Evolutionary conservation across 2,329 filamentous ascomycete species (phyloP).

Genomic region (Davidsoniella eucalypti): DNA sequence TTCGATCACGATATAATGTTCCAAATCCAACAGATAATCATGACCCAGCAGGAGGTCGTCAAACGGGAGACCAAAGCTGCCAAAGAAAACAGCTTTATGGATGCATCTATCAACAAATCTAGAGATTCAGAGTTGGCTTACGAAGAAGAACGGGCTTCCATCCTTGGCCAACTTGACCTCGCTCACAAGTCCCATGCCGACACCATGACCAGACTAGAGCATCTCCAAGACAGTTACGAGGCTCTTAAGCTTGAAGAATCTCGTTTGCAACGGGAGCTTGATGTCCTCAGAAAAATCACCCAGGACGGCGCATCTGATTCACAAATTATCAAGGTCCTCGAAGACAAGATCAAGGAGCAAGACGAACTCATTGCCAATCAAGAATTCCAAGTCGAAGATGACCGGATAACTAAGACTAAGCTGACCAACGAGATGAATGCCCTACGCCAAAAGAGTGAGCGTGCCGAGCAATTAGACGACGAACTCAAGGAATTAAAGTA

Average conservation of each 20-base stretch:
- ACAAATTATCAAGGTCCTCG: slow-evolving; percentile 35
- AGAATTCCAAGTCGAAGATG: slow-evolving; percentile 46
- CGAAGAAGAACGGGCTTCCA: slow-evolving; percentile 36
- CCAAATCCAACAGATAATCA: slow-evolving; percentile 30
- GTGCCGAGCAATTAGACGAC: slow-evolving; percentile 37
- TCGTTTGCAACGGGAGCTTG: slow-evolving; percentile 36
- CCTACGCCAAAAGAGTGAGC: slow-evolving; percentile 29
- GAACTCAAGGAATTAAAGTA: slow-evolving; percentile 42
- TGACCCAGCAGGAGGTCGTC: slow-evolving; percentile 23
- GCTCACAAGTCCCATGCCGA: slow-evolving; percentile 41
- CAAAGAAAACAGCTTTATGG: slow-evolving; percentile 13
- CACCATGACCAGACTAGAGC: slow-evolving; percentile 41
- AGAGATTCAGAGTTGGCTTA: slow-evolving; percentile 39
- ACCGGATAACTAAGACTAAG: slow-evolving; percentile 28
- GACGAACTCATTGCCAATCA: slow-evolving; percentile 55
- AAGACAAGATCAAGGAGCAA: slow-evolving; percentile 45
- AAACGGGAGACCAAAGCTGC: slow-evolving; percentile 15
- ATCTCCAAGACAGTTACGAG: slow-evolving; percentile 46
- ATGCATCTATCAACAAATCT: slow-evolving; percentile 24
- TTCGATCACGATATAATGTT: slow-evolving; percentile 27
- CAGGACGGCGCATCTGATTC: slow-evolving; percentile 35
- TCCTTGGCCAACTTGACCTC: slow-evolving; percentile 34
- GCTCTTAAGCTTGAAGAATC: slow-evolving; percentile 47
- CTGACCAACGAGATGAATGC: slow-evolving; percentile 32
- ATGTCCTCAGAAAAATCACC: slow-evolving; percentile 32